Evolutionary conservation across 1,139 yeast genomes (phyloP), one percentile per base, ranked within the genome.

Genomic region (Candida tropicalis): DNA sequence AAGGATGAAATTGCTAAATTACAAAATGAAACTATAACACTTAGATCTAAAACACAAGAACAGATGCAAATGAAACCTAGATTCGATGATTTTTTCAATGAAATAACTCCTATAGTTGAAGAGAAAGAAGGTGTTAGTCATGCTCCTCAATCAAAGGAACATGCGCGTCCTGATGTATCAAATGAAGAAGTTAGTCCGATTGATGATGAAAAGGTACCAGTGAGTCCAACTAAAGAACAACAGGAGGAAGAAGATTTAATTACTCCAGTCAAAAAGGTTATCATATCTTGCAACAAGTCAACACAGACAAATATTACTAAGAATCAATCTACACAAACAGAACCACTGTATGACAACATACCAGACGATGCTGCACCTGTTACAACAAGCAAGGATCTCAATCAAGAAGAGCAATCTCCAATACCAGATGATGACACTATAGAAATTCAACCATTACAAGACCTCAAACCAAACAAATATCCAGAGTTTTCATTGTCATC

Each of bases 401-500:
- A 25, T 25, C 27, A 11, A 25, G n/a, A n/a, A n/a, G n/a, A n/a
- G n/a, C n/a, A n/a, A n/a, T n/a, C n/a, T n/a, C n/a, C 29, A 13
- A 27, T 12, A 27, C 10, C 10, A 5, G 29, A 27, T 27, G 9
- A 27, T 27, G 15, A 13, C n/a, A n/a, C n/a, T n/a, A n/a, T n/a
- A n/a, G n/a, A n/a, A n/a, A n/a, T n/a, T n/a, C n/a, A n/a, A n/a
- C n/a, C n/a, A n/a, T n/a, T n/a, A n/a, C n/a, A n/a, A n/a, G n/a
- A n/a, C n/a, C n/a, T n/a, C n/a, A n/a, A n/a, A 5, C 10, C 29
- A 5, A n/a, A 5, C 9, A 18, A 18, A 23, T 38, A 16, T 29
- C 36, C 32, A 4, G 36, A 38, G 16, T 38, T 38, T 24, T 9
- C 29, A 17, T 24, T 22, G n/a, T 13, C 27, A 16, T 24, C 17